These are phyloP conservation scores for Colletotrichum tofieldiae DNA, from an alignment of 2,329 filamentous ascomycete species.

Conservation along the genomic window DNA sequence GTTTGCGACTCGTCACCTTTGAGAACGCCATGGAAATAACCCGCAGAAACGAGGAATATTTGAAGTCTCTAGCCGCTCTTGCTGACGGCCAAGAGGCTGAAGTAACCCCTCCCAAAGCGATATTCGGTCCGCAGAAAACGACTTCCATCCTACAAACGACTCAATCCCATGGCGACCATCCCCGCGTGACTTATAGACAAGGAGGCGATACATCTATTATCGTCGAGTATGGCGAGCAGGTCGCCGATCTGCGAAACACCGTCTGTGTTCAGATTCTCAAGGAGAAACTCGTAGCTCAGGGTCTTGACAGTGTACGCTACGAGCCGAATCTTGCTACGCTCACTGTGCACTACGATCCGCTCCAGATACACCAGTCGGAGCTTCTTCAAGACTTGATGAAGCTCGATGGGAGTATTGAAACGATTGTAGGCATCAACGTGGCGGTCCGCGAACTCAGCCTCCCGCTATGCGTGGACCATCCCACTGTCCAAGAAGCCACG, in stretches of 20 bases:
- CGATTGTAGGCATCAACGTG: conserved; percentile 42
- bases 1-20: conserved; percentile 19
- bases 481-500: conserved; percentile 60
- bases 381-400: neutral
- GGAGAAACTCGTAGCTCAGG: conserved; percentile 25
- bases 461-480: conserved; percentile 52
- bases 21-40: neutral
- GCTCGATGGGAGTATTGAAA: conserved; percentile 33
- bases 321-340: conserved; percentile 45
- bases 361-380: conserved; percentile 37
- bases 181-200: conserved; percentile 58
- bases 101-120: neutral
- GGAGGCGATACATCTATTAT: conserved; percentile 68
- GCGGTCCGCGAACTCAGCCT: conserved; percentile 48
- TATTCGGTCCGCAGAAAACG: neutral
- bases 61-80: conserved; percentile 5
- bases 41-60: neutral
- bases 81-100: neutral
- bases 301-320: conserved; percentile 32
- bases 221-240: conserved; percentile 71
- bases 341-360: conserved; percentile 44
- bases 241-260: conserved; percentile 69
- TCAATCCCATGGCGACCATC: conserved; percentile 48
- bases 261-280: conserved; percentile 43
- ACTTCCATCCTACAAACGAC: conserved; percentile 48